phyloP scores from a whole-genome alignment of 2,329 filamentous ascomycete genomes.

The Exophiala sp. region DNA sequence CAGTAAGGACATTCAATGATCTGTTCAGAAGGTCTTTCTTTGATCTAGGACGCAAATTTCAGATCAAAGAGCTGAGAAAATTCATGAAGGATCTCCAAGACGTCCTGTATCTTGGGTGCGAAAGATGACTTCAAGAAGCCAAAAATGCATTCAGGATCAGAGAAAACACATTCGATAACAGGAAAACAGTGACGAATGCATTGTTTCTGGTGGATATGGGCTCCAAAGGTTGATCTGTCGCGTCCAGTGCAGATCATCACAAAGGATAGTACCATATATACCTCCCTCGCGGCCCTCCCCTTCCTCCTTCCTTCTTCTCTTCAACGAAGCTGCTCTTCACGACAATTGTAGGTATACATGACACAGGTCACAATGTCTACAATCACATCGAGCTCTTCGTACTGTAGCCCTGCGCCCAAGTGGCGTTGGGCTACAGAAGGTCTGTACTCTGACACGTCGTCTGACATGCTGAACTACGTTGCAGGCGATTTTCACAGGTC shows the following conservation, averaged over 20 bases:
- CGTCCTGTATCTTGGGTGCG: background rate
- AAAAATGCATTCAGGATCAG: slow-evolving; percentile 3
- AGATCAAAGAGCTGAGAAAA: no score
- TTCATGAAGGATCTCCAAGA: no score
- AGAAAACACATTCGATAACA: background rate
- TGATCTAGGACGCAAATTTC: background rate
- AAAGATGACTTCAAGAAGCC: background rate
- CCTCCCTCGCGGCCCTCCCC: background rate
- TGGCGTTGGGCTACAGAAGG: slow-evolving; percentile 10
- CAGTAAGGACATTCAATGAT: background rate
- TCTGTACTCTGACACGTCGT: no score
- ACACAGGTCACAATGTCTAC: slow-evolving; percentile 1
- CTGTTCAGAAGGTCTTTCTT: background rate
- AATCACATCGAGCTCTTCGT: slow-evolving; percentile 7
- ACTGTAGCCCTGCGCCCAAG: slow-evolving; percentile 1
- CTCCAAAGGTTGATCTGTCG: slow-evolving; percentile 1
- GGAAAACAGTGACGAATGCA: no score
- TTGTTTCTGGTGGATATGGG: background rate
- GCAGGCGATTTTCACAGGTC: no score
- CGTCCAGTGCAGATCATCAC: background rate
- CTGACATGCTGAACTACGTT: no score
- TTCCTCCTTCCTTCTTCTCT: background rate
- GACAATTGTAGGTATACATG: slow-evolving; percentile 3
- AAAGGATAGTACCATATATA: background rate
- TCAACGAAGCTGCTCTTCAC: slow-evolving; percentile 1